Percentiles rank a stretch among this genome's conserved stretches.
These are phyloP conservation scores for Penicillium paneum DNA, from an alignment of 2,329 filamentous ascomycete genomes.

Conservation along the genomic window DNA sequence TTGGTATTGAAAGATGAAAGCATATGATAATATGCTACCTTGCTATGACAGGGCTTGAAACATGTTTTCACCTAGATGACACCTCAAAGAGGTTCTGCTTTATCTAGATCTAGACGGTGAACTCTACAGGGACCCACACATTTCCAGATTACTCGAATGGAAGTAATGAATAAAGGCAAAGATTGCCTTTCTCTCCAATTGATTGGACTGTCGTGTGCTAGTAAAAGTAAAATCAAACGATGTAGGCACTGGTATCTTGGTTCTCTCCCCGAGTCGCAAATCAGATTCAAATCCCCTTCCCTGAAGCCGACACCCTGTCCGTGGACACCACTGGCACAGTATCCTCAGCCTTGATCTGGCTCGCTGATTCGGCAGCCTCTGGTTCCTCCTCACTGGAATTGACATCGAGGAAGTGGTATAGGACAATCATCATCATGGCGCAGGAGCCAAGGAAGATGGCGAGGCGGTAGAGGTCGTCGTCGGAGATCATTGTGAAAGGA, in stretches of 20 bases:
- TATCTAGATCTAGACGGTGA: not conserved
- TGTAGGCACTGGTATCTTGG: constrained; percentile 9
- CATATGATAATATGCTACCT: not conserved
- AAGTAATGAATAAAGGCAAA: not conserved
- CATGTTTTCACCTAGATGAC: not conserved
- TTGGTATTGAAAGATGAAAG: not conserved
- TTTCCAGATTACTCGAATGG: not conserved
- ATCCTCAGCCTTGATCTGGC: constrained; percentile 6
- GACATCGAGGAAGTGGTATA: constrained; percentile 95
- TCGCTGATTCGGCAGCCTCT: constrained; percentile 6
- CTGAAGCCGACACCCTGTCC: constrained; percentile 8
- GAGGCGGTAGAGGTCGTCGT: constrained; percentile 83
- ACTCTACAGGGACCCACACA: not conserved
- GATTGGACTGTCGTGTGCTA: constrained; percentile 3
- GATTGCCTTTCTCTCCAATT: not conserved
- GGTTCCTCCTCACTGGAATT: constrained; percentile 64
- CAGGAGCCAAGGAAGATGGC: constrained; percentile 88
- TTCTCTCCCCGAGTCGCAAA: not conserved
- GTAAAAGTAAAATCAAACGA: constrained; percentile 5
- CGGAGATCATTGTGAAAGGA: constrained; percentile 77
- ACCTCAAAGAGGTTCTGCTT: not conserved
- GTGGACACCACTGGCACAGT: not conserved
- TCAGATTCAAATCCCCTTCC: constrained; percentile 1
- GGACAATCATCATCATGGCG: constrained; percentile 86
- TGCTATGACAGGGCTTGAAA: not conserved